A percentile compares a stretch with the other conserved stretches of the same genome.
These are phyloP conservation scores for Pythium pyrilobum DNA, from an alignment of 352 stramenopile species.

Conservation along the genomic window DNA sequence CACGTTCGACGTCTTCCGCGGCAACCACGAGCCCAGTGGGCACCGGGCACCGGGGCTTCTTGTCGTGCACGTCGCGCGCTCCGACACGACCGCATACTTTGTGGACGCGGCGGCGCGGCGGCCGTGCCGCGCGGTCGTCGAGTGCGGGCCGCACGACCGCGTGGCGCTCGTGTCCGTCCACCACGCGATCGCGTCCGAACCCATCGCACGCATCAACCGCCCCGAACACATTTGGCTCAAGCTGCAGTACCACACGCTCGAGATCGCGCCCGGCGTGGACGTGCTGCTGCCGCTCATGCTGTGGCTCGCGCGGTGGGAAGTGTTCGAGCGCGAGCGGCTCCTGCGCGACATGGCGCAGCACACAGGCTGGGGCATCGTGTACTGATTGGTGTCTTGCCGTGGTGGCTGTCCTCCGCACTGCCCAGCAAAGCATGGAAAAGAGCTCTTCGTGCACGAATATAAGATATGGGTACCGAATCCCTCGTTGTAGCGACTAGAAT, in stretches of 20 bases:
- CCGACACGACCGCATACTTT: constrained; percentile 2
- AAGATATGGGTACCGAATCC: not conserved
- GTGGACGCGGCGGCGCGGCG: constrained; percentile 1
- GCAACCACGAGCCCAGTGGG: not conserved
- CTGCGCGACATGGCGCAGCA: not conserved
- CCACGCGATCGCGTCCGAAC: constrained; percentile 2
- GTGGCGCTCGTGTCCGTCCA: constrained; percentile 1
- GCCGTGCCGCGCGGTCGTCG: not conserved
- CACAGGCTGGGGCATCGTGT: not conserved
- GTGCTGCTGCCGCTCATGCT: constrained; percentile 1
- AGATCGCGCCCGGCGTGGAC: constrained; percentile 2
- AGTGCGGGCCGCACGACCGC: not conserved
- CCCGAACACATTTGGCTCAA: constrained; percentile 3
- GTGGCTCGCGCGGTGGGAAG: constrained; percentile 3
- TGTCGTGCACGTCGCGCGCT: not conserved
- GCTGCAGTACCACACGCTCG: constrained; percentile 1
- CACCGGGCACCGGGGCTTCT: constrained; percentile 1
- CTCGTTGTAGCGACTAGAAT: not conserved
- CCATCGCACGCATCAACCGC: constrained; percentile 3
- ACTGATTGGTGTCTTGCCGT: too few species aligned
- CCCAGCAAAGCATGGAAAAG: not conserved
- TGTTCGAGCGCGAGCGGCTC: constrained; percentile 3
- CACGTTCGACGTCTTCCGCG: constrained; percentile 4
- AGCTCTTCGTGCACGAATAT: not conserved
- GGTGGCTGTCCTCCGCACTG: too few species aligned